These are phyloP conservation scores for Citrullus amarus DNA, from an alignment of 306 rosid genomes.

Conservation along the genomic window DNA sequence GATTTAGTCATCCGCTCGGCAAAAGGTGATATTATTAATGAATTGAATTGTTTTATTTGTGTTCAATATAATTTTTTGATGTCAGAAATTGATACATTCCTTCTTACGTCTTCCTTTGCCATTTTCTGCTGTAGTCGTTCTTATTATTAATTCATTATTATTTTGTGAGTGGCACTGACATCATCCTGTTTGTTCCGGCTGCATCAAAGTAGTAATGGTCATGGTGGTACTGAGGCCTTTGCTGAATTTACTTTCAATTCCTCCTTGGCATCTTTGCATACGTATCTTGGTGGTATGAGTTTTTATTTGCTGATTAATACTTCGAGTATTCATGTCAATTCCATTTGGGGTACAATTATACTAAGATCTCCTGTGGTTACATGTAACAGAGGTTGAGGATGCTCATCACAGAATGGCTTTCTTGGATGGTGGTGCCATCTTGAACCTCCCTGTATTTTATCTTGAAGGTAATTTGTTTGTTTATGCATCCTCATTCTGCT, in stretches of 20 bases:
- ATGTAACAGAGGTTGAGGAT: slow-evolving; percentile 77
- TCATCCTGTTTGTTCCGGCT: slow-evolving; percentile 1
- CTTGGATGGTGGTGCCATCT: slow-evolving; percentile 63
- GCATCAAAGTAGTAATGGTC: slow-evolving; percentile 20
- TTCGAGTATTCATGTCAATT: neutral
- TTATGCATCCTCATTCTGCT: neutral
- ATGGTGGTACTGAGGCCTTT: slow-evolving; percentile 17
- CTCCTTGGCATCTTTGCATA: slow-evolving; percentile 54
- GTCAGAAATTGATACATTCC: neutral
- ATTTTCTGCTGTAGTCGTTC: neutral
- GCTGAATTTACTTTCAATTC: slow-evolving; percentile 39
- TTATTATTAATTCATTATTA: neutral
- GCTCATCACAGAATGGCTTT: slow-evolving; percentile 66
- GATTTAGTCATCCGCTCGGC: neutral
- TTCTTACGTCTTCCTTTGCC: neutral
- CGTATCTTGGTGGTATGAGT: slow-evolving; percentile 82
- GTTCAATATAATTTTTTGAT: neutral
- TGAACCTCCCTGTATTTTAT: slow-evolving; percentile 63
- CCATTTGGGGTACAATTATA: neutral
- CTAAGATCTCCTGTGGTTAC: neutral
- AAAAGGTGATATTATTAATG: neutral
- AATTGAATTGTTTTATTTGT: neutral
- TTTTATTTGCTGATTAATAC: neutral
- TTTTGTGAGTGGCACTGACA: neutral
- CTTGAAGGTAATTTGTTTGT: slow-evolving; percentile 48